Base-by-base conservation (phyloP, 805 yeast genomes). In the Kuraishia ogatae region DNA sequence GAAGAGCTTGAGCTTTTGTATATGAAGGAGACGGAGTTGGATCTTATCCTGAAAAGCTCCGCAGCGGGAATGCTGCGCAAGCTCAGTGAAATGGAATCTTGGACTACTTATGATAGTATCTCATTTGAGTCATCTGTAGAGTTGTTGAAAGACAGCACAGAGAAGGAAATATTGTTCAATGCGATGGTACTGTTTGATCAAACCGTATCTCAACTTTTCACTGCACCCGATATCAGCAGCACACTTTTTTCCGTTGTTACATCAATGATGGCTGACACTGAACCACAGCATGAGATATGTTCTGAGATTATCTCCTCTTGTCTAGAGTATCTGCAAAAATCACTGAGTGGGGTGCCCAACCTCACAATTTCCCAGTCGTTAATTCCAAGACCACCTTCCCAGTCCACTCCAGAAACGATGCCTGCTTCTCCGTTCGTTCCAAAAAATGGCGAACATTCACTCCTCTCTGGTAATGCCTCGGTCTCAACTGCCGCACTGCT, bases 151-250 rank as follows among this genome's bases (percentile, higher is more conserved):
- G 81, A 79, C 23, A 65, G 75, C 0, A 66, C 81, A 2, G 83
- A 83, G 48, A 75, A 72, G 53, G 84, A 84, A 43, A 72, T 85
- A 5, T 65, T 84, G 22, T 75, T 80, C 55, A 77, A 78, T 58
- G 77, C 89, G 0, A 78, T 87, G 0, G 67, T 80, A 4, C 66
- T 82, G 29, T 76, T 79, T 62, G 91, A 84, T 61, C 76, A 77
- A 54, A 62, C 75, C 62, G 57, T 71, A 11, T 60, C 64, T 17
- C 66, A 70, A 35, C 60, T 39, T 15, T 35, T 35, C n/a, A 15
- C 15, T 35, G 17, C 43, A 11, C 15, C 15, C 4, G 43, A 35
- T 35, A 7, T 35, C 17, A 35, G 17, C 15, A 35, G 17, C 17
- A 35, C 43, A 10, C 43, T 35, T 15, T 11, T 35, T 7, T 10